Evolutionary conservation across 768 basidiomycete species (phyloP).

Genomic region (Naganishia kalamii): DNA sequence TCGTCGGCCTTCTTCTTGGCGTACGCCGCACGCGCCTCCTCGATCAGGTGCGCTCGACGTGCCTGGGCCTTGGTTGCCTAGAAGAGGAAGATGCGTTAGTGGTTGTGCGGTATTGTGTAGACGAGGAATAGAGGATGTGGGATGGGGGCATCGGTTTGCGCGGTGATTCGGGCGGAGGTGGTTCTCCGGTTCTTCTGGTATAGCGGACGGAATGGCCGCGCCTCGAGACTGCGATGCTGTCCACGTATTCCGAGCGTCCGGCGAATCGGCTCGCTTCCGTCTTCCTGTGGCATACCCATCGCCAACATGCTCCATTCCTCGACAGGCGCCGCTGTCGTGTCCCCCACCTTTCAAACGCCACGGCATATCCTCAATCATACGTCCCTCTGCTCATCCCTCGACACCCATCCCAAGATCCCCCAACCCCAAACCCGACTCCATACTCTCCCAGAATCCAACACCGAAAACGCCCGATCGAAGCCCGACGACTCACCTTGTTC

Average conservation of each 20-base stretch:
- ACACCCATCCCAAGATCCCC: not conserved
- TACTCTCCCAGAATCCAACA: not conserved
- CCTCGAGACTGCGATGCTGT: too few species aligned
- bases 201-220: not conserved
- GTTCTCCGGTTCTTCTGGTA: too few species aligned
- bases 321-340: too few species aligned
- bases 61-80: conserved; percentile 25
- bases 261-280: too few species aligned
- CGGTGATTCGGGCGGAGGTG: not conserved
- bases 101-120: not conserved
- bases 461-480: not conserved
- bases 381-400: not conserved
- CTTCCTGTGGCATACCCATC: too few species aligned
- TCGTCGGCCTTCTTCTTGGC: conserved; percentile 54
- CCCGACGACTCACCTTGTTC: conserved; percentile 58
- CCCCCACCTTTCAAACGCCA: too few species aligned
- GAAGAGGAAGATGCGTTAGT: too few species aligned
- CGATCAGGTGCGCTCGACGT: conserved; percentile 67
- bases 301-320: too few species aligned
- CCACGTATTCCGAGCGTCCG: too few species aligned
- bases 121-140: not conserved
- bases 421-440: not conserved
- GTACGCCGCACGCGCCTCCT: conserved; percentile 82
- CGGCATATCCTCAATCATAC: too few species aligned
- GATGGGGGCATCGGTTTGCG: not conserved